Conservation (phyloP, 177 flowering plant genomes). For the Vitis hybrid region DNA sequence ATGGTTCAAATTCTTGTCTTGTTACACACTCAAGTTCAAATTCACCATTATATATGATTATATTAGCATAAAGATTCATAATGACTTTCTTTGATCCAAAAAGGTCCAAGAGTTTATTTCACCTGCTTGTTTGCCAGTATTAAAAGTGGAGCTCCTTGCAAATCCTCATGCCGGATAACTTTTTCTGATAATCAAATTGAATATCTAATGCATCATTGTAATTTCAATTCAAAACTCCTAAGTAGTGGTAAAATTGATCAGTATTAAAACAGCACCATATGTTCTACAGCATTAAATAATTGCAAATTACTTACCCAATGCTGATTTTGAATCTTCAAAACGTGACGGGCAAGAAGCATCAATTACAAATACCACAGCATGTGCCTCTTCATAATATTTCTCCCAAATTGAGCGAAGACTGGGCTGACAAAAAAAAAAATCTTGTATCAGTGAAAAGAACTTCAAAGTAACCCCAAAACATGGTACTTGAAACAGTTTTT, state of each 20-base stretch:
- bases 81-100: not conserved
- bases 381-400: constrained; percentile 98
- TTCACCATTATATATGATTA: too few species aligned
- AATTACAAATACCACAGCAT: constrained; percentile 87
- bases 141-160: constrained; percentile 94
- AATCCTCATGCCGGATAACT: constrained; percentile 82
- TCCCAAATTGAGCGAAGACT: constrained; percentile 99
- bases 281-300: not conserved
- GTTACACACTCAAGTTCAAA: too few species aligned
- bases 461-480: not conserved
- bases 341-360: constrained; percentile 90
- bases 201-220: constrained; percentile 13
- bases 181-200: constrained; percentile 54
- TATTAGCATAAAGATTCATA: too few species aligned
- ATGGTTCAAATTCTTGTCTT: too few species aligned
- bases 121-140: constrained; percentile 98
- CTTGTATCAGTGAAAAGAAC: constrained; percentile 6
- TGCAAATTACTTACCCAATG: constrained; percentile 57
- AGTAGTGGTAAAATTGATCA: not conserved
- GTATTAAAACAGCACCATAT: not conserved
- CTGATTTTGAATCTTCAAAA: constrained; percentile 98
- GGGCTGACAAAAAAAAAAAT: constrained; percentile 45
- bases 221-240: not conserved
- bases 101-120: not conserved
- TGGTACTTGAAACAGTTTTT: too few species aligned